Base-by-base conservation (phyloP, 768 basidiomycete genomes). In the Udeniomyces megalosporus region DNA sequence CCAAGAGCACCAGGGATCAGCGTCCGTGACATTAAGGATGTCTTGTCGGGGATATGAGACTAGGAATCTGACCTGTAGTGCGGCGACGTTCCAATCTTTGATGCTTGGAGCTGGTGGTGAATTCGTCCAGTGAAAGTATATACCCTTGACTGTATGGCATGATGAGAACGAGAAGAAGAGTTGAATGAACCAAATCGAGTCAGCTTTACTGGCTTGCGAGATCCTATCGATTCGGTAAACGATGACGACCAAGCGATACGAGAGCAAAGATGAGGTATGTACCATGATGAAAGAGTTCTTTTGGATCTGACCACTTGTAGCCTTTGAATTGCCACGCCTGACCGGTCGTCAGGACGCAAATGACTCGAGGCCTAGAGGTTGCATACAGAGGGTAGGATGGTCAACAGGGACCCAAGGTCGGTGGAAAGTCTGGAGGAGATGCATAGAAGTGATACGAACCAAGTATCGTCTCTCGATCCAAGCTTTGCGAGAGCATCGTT, bases 251-350 rank as follows among this genome's bases (percentile, higher is more conserved):
- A 22, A 28, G 49, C 1, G 49, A 28, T 26, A 10, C 29, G 68
- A 77, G 35, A 57, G 44, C 26, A 49, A 58, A 12, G 29, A 29
- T 38, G 47, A 34, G 2, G 28, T 29, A 60, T 73, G 50, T 67
- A 93, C 92, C 91, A 69, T 97, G 86, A 70, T 95, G 87, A 75
- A 99, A 97, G 29, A 99, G 74, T 55, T 85, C 80, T 64, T 83
- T 82, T 0, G 95, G 95, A 69, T 97, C 91, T 54, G 80, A 83
- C 93, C 93, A 99, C 71, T 93, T 92, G 76, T 97, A 97, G 20
- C 88, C 85, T 61, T 84, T 79, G 75, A 99, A 99, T 72, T 99
- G 95, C 95, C 95, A 96, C 34, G 86, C 85, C 68, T 97, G 93
- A 1, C 95, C 95, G 0, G 95, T 99, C 10, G 95, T 97, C 82